A percentile compares a stretch with the other conserved stretches of the same genome.
Evolutionary conservation across 805 yeast genomes (phyloP).

Genomic region (Candida cerambycidarum): DNA sequence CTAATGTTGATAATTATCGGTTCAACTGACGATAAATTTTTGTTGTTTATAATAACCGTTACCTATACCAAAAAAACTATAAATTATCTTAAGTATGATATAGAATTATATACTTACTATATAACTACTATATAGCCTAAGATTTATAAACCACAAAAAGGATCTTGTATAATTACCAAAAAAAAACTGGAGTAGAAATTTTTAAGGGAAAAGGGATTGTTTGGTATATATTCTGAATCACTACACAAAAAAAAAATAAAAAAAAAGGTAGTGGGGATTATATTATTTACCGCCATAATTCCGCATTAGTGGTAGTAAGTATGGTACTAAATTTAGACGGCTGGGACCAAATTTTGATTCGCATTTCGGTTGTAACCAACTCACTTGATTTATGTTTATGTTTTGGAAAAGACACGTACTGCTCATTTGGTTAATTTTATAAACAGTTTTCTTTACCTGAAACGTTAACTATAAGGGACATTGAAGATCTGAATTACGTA

Average conservation of each 20-base stretch:
- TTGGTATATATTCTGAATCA: constrained; percentile 8
- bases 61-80: neutral
- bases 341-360: neutral
- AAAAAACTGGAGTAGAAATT: constrained; percentile 7
- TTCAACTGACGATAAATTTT: neutral
- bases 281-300: neutral
- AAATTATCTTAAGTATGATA: neutral
- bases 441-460: constrained; percentile 2
- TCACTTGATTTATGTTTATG: constrained; percentile 8
- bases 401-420: constrained; percentile 3
- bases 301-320: neutral
- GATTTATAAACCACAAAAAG: constrained; percentile 1
- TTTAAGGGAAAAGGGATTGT: constrained; percentile 4
- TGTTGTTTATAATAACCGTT: neutral
- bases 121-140: neutral
- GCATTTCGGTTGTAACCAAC: constrained; percentile 7
- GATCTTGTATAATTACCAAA: neutral
- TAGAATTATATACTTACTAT: neutral
- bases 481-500: neutral
- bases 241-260: constrained; percentile 3
- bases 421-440: constrained; percentile 5
- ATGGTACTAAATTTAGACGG: neutral
- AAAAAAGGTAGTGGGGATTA: neutral
- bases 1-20: neutral
- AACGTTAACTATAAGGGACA: neutral